Conservation (phyloP, 345 rosid genomes). For the Salix udensis region DNA sequence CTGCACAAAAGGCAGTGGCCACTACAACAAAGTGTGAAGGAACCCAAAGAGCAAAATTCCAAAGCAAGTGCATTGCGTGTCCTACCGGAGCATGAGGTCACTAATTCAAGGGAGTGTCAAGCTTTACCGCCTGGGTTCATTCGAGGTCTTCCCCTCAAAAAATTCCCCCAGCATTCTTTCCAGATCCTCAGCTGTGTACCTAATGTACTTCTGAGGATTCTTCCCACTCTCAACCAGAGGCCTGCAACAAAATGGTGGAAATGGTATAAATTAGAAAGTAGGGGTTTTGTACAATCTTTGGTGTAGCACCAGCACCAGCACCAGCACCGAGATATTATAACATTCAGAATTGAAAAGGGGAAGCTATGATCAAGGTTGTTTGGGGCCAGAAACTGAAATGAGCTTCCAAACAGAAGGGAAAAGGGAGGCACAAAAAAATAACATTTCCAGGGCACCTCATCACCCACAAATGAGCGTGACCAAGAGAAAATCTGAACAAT, state of each 20-base stretch:
- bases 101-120: not conserved
- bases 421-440: not conserved
- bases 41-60: not conserved
- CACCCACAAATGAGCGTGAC: not conserved
- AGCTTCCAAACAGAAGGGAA: not conserved
- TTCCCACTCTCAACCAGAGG: constrained; percentile 86
- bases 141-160: constrained; percentile 78
- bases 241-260: constrained; percentile 36
- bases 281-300: not conserved
- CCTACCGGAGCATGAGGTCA: not conserved
- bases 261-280: not conserved
- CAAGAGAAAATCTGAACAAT: not conserved
- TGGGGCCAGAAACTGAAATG: not conserved
- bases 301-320: no score
- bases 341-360: not conserved
- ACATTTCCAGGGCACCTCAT: not conserved
- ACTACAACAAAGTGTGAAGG: not conserved
- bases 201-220: constrained; percentile 75
- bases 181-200: constrained; percentile 80
- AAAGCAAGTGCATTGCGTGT: not conserved
- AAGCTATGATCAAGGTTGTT: not conserved
- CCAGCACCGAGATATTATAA: not conserved
- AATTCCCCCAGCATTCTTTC: constrained; percentile 89
- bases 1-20: not conserved
- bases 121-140: constrained; percentile 58